Evolutionary conservation across 805 yeast species (phyloP), one percentile per base, ranked within the genome.

Genomic region (Zygosaccharomyces gambellarensis): DNA sequence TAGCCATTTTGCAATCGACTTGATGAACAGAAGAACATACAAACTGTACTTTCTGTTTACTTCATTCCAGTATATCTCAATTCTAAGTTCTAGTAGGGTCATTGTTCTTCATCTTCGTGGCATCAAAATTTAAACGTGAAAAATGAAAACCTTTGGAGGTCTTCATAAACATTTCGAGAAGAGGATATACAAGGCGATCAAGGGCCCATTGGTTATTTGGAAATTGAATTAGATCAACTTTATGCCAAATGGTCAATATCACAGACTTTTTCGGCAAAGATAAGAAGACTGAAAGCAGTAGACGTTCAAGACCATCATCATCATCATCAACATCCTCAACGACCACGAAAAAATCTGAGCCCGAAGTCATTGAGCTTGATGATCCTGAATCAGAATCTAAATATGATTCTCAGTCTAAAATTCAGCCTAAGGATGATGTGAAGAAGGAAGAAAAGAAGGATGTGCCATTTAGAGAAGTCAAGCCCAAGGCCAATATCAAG

Each of bases 181-280:
- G 22, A 34, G 2, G 4, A 21, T 10, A 34, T 14, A 17, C 17
- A 34, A 10, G 38, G 11, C 19, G 8, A 14, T 14, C 11, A 34
- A 21, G 38, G 22, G 12, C 11, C 11, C 22, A 17, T 34, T 17
- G 22, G 14, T 14, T 17, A 10, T 9, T 17, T 21, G 14, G 11
- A 17, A 10, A 34, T 6, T 34, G 10, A 21, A 14, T 14, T 34
- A 17, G 2, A 34, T 34, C 38, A 34, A 34, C 14, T 34, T 21
- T 34, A 21, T 34, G 38, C 14, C 12, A 3, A 17, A 70, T 69
- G 75, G 74, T 70, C 38, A 71, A 70, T 55, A 72, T 73, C 49
- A 61, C 70, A 23, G 72, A 71, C 45, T 73, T 71, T 59, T 72
- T 73, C 50, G 70, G 71, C 9, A 57, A 58, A 22, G 51, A 45